Base-by-base conservation (phyloP, 1,139 yeast genomes). In the Saccharomyces uvarum region DNA sequence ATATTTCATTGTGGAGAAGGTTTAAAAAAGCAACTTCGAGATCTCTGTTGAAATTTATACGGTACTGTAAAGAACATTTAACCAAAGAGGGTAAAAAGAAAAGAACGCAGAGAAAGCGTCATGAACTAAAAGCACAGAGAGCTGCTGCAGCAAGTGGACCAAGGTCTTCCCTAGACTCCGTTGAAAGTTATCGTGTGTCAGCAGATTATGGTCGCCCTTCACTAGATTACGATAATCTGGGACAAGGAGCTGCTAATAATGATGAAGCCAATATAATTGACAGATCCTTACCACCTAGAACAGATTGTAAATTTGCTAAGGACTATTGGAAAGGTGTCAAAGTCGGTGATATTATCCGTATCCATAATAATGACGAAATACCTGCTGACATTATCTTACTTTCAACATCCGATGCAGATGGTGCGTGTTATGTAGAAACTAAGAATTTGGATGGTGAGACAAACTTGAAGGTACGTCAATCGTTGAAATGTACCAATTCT, bases 371-470 rank as follows among this genome's bases (percentile, higher is more conserved):
- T 68, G 97, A 91, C 69, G 95, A 89, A 71, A 83, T 93, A 29
- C 99, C 99, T 2, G 97, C 97, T 8, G 99, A 93, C 74, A 71
- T 91, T 42, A 78, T 89, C 16, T 74, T 91, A 31, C 67, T 93
- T 48, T 81, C 96, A 2, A 84, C 96, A 0, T 86, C 96, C 0
- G 97, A 91, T 68, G 70, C 79, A 1, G 98, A 93, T 67, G 96
- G 96, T 48, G 90, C 86, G 50, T 91, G 98, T 72, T 91, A 85
- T 66, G 84, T 91, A 47, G 98, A 93, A 71, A 93, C 99, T 1
- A 91, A 90, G 66, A 93, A 93, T 69, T 78, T 93, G 63, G 98
- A 93, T 72, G 99, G 99, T 69, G 99, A 93, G 72, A 89, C 98
- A 4, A 93, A 93, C 69, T 77, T 93, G 69, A 93, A 93, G 70